Percentiles rank a stretch among this genome's conserved stretches.
Conservation (phyloP, 306 rosid species). For the Hylodesmum podocarpum region DNA sequence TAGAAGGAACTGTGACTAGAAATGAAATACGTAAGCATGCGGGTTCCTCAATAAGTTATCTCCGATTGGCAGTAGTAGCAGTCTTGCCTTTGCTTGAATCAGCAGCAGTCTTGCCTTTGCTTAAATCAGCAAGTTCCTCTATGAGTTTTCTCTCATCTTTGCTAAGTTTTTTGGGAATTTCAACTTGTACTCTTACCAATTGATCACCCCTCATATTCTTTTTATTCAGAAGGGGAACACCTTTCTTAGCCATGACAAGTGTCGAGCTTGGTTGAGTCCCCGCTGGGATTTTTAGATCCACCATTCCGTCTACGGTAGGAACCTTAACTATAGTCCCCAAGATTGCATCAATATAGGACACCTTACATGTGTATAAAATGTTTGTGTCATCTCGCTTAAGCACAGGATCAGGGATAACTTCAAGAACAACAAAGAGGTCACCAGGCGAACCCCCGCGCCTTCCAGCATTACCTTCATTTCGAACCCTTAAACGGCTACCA, state of each 20-base stretch:
- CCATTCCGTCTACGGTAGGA: conserved; percentile 88
- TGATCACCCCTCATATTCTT: conserved; percentile 95
- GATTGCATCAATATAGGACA: conserved; percentile 88
- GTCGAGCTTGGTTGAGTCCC: conserved; percentile 97
- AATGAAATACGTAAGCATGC: not conserved
- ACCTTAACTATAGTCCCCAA: conserved; percentile 85
- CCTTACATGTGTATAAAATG: conserved; percentile 82
- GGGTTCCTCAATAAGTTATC: conserved; percentile 26
- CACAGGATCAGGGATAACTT: conserved; percentile 86
- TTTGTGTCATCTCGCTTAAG: conserved; percentile 94
- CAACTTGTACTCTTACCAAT: conserved; percentile 95
- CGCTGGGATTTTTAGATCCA: conserved; percentile 47
- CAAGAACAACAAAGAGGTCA: conserved; percentile 88
- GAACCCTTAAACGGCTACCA: conserved; percentile 94
- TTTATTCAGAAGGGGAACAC: conserved; percentile 86
- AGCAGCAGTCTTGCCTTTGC: conserved; percentile 71
- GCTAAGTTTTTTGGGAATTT: conserved; percentile 87
- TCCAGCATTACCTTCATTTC: conserved; percentile 96
- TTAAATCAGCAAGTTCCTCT: conserved; percentile 84
- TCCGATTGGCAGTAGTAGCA: conserved; percentile 22
- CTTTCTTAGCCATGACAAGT: conserved; percentile 95
- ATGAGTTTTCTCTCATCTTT: conserved; percentile 78
- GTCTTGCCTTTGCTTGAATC: conserved; percentile 88
- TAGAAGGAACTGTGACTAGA: conserved; percentile 7
- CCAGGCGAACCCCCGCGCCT: conserved; percentile 88